Percentiles rank a stretch among this genome's conserved stretches.
These are phyloP conservation scores for Pleurotus sapidus DNA, from an alignment of 768 basidiomycete species.

Conservation along the genomic window DNA sequence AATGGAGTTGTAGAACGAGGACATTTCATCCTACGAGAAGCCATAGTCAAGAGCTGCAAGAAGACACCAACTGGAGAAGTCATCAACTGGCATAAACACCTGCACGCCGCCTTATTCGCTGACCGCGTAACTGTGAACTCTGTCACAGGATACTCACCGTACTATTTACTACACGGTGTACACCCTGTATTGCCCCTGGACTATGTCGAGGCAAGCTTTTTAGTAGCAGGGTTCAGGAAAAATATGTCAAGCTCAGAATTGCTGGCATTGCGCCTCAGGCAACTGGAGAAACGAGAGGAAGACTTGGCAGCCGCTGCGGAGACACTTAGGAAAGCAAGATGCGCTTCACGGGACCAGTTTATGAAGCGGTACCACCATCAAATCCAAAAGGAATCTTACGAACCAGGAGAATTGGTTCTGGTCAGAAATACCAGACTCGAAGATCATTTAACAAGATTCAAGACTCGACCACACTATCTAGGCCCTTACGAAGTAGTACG, in stretches of 20 bases:
- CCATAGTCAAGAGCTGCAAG: constrained; percentile 13
- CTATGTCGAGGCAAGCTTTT: constrained; percentile 3
- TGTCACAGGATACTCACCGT: constrained; percentile 29
- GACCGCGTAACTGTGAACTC: constrained; percentile 25
- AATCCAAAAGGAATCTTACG: constrained; percentile 24
- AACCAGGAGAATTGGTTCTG: constrained; percentile 28
- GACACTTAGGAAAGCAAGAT: not conserved
- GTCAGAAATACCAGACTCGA: constrained; percentile 30
- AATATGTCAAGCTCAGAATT: too few relatives aligned
- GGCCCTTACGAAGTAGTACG: constrained; percentile 30
- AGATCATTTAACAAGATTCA: constrained; percentile 19
- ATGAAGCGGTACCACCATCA: not conserved
- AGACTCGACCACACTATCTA: constrained; percentile 26
- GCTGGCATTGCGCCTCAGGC: not conserved
- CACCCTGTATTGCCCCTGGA: constrained; percentile 31
- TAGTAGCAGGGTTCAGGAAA: not conserved
- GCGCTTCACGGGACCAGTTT: not conserved
- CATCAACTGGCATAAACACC: constrained; percentile 27
- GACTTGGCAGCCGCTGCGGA: not conserved
- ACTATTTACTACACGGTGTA: constrained; percentile 27
- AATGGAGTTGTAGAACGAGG: constrained; percentile 35
- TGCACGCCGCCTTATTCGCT: constrained; percentile 25
- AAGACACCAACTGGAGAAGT: constrained; percentile 17
- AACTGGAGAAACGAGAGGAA: not conserved
- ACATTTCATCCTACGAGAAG: constrained; percentile 28